A percentile compares a stretch with the other conserved stretches of the same genome.
These are phyloP conservation scores for Amanita exitialis DNA, from an alignment of 768 basidiomycete species.

Conservation along the genomic window DNA sequence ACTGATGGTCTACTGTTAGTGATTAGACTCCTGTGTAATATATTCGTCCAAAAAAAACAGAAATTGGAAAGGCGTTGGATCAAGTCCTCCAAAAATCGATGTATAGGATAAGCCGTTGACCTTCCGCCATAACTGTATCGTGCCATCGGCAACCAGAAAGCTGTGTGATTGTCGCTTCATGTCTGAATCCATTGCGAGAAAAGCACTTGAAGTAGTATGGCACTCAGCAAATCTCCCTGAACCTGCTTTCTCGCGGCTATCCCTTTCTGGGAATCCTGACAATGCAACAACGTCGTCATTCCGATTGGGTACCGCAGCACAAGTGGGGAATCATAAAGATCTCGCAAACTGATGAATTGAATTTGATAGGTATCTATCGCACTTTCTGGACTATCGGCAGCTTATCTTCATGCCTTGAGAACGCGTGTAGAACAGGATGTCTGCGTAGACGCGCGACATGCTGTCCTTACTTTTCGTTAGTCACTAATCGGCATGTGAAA, in stretches of 20 bases:
- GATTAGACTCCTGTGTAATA: too few species aligned
- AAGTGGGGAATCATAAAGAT: conserved; percentile 23
- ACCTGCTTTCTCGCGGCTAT: conserved; percentile 21
- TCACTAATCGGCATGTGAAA: neutral
- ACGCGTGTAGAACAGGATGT: conserved; percentile 39
- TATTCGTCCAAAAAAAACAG: too few species aligned
- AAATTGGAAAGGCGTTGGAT: too few species aligned
- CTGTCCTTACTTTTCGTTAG: conserved; percentile 44
- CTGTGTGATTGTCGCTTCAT: neutral
- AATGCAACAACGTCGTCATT: conserved; percentile 43
- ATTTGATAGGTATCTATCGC: conserved; percentile 32
- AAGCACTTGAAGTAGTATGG: conserved; percentile 26
- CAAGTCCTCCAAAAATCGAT: too few species aligned
- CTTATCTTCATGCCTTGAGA: conserved; percentile 35
- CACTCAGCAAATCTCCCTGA: conserved; percentile 26
- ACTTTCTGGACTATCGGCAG: conserved; percentile 41
- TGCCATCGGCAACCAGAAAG: neutral
- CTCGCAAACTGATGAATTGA: neutral
- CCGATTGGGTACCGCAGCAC: conserved; percentile 40
- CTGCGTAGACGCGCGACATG: conserved; percentile 43
- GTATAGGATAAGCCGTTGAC: too few species aligned
- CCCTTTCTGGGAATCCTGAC: conserved; percentile 28
- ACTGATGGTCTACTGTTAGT: too few species aligned
- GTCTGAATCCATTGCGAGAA: conserved; percentile 3
- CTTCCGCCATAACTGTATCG: too few species aligned